Conservation (phyloP, 805 yeast species). For the Kuraishia ogatae region DNA sequence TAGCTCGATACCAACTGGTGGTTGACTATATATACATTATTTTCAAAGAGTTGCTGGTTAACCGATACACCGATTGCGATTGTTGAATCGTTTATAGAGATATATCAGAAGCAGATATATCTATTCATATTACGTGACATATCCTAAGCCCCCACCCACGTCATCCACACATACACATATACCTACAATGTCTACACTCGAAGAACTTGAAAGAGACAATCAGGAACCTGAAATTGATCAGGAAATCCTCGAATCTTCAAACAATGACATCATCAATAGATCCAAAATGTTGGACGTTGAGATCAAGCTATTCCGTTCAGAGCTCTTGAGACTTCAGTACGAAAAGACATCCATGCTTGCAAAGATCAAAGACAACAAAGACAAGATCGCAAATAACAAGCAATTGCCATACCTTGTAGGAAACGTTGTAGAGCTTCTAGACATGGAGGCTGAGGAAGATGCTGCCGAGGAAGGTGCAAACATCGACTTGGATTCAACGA, state of each 20-base stretch:
- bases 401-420: constrained; percentile 96
- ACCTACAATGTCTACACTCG: constrained; percentile 65
- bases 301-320: constrained; percentile 90
- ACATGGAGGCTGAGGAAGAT: constrained; percentile 75
- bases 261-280: constrained; percentile 78
- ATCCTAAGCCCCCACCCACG: background rate
- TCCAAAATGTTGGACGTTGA: constrained; percentile 88
- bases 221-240: constrained; percentile 62
- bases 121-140: too few species aligned
- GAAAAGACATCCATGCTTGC: constrained; percentile 91
- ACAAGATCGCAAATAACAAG: constrained; percentile 89
- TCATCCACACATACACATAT: background rate
- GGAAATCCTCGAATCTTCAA: constrained; percentile 71
- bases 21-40: too few species aligned
- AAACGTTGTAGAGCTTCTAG: constrained; percentile 89
- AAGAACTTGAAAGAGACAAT: constrained; percentile 56
- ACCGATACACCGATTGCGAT: too few species aligned
- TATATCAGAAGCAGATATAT: too few species aligned
- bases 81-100: too few species aligned
- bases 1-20: too few species aligned
- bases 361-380: constrained; percentile 91
- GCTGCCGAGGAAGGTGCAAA: constrained; percentile 91
- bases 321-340: constrained; percentile 81
- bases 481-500: constrained; percentile 83
- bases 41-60: too few species aligned